Evolutionary conservation across 1,284 basidiomycete species (phyloP), one percentile per base, ranked within the genome.

Genomic region (Schizophyllum amplum): DNA sequence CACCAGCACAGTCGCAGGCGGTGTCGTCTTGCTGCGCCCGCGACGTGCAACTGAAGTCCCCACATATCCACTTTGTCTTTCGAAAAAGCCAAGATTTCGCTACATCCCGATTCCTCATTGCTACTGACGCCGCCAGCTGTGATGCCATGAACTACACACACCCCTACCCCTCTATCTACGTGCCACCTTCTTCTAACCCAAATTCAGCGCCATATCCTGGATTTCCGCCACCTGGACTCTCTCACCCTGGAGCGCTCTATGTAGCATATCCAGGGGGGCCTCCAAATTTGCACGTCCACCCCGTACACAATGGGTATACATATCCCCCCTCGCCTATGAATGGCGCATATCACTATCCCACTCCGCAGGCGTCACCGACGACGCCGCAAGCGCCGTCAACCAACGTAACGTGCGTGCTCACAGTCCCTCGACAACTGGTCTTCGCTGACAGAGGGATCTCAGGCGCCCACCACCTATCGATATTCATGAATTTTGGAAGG

Each of bases 401-500:
- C 33, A 42, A 42, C 17, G 33, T 17, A 9, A 9, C 33, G 33
- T 42, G 33, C 7, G 33, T 42, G 17, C 33, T 42, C 17, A 13
- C 33, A 42, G 11, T 9, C 3, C 11, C 7, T 17, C 11, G 11
- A 42, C 5, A 42, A 17, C 33, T 42, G 33, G n/a, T n/a, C n/a
- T 42, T 9, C 33, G 7, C 7, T 9, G 17, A 42, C 7, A 42
- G 13, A 13, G 33, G 17, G 13, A 17, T 42, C 33, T 9, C 33
- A 42, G 33, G 33, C 33, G 33, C 33, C 17, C 17, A 42, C 33
- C 33, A 17, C 33, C 33, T 9, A 42, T 42, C 33, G 33, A 42
- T 4, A 42, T 73, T 25, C 66, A 75, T 54, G 69, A 69, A 21
- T 72, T 69, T 56, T 77, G 75, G 75, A 70, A 66, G 60, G 73